Base-by-base conservation (phyloP, 1,139 yeast genomes). In the Insectozyma bohioensis region DNA sequence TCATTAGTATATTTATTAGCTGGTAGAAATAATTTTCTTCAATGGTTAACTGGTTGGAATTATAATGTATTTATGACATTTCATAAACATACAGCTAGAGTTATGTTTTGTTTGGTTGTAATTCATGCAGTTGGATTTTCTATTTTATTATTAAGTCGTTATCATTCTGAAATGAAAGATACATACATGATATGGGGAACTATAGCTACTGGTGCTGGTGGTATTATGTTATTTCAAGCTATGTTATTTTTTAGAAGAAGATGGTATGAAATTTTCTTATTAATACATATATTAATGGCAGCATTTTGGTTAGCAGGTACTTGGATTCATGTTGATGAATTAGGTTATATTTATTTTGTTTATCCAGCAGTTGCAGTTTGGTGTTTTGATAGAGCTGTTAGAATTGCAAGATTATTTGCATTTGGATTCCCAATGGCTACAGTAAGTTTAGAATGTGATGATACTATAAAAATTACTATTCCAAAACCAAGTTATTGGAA, bases 191-290 rank as follows among this genome's bases (percentile, higher is more conserved):
- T 48, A 9, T 62, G 60, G 61, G 71, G 69, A 11, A 35, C 45
- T n/a, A 35, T 59, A 11, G 67, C 59, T 2, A 48, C 61, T 2
- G 51, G 66, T 23, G 47, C 69, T 13, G 63, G 65, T 7, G 48
- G 60, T 10, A 26, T 72, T 2, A 55, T 65, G 24, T 49, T 54
- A 49, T 47, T 51, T 26, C 76, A 60, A 46, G 68, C 72, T 4
- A 42, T 72, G 36, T 49, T 66, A 24, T 48, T 43, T 24, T 58
- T 71, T 30, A 61, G 78, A 47, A 55, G 71, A 40, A 51, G 42
- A 20, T 62, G 61, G 59, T 72, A 72, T 40, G 78, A 72, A 41
- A 30, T 59, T 3, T 72, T 72, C 42, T 52, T 72, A 33, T 36
- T 58, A 3, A 24, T 58, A 18, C 78, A 72, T 40, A 67, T 72